A percentile compares a stretch with the other conserved stretches of the same genome.
These are phyloP conservation scores for Cryphonectria japonica DNA, from an alignment of 2,329 filamentous ascomycete species.

Conservation along the genomic window DNA sequence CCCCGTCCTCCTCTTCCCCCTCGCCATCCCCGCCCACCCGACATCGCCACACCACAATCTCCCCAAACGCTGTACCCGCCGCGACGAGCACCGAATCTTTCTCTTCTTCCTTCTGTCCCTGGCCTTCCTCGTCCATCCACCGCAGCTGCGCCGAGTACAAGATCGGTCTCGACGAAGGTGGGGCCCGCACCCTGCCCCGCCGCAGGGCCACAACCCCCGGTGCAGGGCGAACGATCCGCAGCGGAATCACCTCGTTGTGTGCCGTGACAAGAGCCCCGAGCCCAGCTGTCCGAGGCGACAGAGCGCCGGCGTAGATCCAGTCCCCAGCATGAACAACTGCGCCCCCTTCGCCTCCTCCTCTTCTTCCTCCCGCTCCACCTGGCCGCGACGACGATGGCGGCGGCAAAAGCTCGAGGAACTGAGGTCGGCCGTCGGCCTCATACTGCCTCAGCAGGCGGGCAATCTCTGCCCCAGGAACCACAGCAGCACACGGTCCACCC, in stretches of 20 bases:
- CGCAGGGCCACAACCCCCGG: conserved; percentile 36
- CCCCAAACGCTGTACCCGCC: conserved; percentile 91
- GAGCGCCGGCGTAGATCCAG: conserved; percentile 74
- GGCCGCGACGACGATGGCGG: no score
- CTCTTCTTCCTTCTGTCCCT: conserved; percentile 33
- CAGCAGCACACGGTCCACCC: conserved; percentile 67
- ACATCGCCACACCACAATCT: conserved; percentile 88
- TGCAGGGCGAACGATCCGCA: conserved; percentile 39
- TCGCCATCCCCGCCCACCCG: conserved; percentile 37
- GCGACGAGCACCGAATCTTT: conserved; percentile 66
- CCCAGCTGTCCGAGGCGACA: conserved; percentile 49
- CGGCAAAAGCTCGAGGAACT: conserved; percentile 14
- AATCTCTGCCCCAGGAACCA: conserved; percentile 41
- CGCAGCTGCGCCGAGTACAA: conserved; percentile 81
- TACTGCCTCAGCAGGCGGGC: conserved; percentile 38
- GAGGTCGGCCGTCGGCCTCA: conserved; percentile 3
- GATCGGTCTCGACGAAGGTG: conserved; percentile 70
- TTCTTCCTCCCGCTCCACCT: no score
- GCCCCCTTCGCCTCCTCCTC: background rate
- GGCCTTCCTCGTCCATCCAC: conserved; percentile 55
- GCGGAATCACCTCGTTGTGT: conserved; percentile 76
- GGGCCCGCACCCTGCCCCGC: conserved; percentile 59
- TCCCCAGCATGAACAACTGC: conserved; percentile 60
- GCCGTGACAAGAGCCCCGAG: conserved; percentile 74
- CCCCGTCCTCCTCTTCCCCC: conserved; percentile 25